These are phyloP conservation scores for Magnolia kwangsiensis DNA, from an alignment of 164 flowering plant genomes.

Conservation along the genomic window DNA sequence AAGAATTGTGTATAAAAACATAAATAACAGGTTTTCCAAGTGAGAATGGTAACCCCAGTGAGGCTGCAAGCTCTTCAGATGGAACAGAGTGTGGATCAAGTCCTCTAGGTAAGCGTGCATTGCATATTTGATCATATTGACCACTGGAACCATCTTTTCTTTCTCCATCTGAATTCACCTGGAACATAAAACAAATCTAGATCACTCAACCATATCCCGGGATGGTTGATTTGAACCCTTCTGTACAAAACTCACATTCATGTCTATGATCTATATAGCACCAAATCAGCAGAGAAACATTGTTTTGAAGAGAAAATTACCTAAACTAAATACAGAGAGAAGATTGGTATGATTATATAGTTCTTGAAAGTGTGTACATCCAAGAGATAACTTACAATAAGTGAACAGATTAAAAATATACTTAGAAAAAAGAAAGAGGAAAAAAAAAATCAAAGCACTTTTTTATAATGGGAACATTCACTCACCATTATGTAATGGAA, in stretches of 20 bases:
- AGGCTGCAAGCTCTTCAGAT: conserved; percentile 89
- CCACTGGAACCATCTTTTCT: conserved; percentile 58
- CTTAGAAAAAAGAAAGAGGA: too few species aligned
- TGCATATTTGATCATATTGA: conserved; percentile 85
- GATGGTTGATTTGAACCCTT: background rate
- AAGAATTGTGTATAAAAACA: background rate
- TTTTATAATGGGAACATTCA: too few species aligned
- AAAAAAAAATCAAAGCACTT: too few species aligned
- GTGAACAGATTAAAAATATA: too few species aligned
- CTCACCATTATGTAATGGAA: too few species aligned
- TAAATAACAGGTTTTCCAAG: background rate
- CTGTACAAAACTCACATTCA: background rate
- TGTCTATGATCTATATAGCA: background rate
- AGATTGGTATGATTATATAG: too few species aligned
- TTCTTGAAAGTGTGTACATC: too few species aligned
- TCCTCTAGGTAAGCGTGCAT: conserved; percentile 88
- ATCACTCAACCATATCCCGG: background rate
- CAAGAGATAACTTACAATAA: too few species aligned
- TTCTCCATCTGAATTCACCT: conserved; percentile 69
- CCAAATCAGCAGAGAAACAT: background rate
- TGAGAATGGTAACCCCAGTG: conserved; percentile 65
- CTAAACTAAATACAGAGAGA: too few species aligned
- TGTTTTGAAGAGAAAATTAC: background rate
- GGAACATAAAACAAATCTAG: conserved; percentile 10
- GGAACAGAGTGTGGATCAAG: conserved; percentile 97